Base-by-base conservation (phyloP, 2,329 filamentous ascomycete genomes). In the Neospermospora avenae region DNA sequence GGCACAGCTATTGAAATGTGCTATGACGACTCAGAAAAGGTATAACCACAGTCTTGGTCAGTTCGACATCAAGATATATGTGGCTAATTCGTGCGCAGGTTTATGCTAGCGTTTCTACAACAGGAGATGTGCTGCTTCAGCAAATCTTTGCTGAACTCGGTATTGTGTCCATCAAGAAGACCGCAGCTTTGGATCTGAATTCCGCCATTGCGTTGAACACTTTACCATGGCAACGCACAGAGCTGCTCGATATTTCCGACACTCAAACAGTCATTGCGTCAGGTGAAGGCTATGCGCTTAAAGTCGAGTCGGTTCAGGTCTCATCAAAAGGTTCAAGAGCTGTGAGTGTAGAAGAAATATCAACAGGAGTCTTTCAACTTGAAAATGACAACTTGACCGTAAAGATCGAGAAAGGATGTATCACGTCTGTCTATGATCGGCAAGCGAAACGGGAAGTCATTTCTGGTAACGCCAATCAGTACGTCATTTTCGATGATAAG, bases 1-100 rank as follows among this genome's bases (percentile, higher is more conserved):
- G 95, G 95, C 58, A 97, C 91, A 72, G 90, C 86, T 31, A 98
- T 99, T 68, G 93, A 96, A 74, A 97, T 98, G 92, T 96, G 92
- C 74, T 98, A 98, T 70, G 91, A 96, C 73, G 95, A 99, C 72
- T 96, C 93, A 2, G 89, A 96, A 72, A 84, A 92, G 76, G 84
- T 85, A 74, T 73, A 76, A 67, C n/a, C n/a, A n/a, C n/a, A n/a
- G n/a, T n/a, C n/a, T n/a, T n/a, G n/a, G n/a, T n/a, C n/a, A n/a
- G n/a, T n/a, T n/a, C n/a, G n/a, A n/a, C n/a, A n/a, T n/a, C n/a
- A n/a, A n/a, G n/a, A 42, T 37, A 31, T 3, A 34, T 34, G 48
- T 18, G 41, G n/a, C 45, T 54, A 55, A 61, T 64, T 58, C 71
- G 76, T 62, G 74, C 63, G 54, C 49, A 87, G 81, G 81, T 96